A percentile compares a stretch with the other conserved stretches of the same genome.
Evolutionary conservation across 768 basidiomycete genomes (phyloP).

Genomic region (Dictyophora rubrovolvata): DNA sequence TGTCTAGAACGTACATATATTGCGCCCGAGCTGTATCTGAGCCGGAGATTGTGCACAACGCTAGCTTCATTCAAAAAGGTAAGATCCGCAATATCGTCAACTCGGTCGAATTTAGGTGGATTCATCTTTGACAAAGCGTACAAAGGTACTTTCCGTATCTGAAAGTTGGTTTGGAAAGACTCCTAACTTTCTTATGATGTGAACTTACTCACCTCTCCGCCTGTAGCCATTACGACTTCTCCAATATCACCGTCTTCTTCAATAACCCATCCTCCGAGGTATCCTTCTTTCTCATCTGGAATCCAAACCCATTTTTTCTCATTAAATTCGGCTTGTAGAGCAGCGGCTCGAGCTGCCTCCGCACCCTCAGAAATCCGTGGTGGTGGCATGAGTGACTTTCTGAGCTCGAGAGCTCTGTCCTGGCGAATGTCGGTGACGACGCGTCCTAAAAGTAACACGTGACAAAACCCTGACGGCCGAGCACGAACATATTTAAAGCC

Average conservation of each 20-base stretch:
- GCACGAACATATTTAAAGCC: no score
- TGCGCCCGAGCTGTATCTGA: conserved; percentile 82
- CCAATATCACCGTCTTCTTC: conserved; percentile 76
- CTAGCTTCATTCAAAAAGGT: conserved; percentile 98
- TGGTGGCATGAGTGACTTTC: conserved; percentile 22
- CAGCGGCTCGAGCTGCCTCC: conserved; percentile 76
- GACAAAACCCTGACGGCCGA: not conserved
- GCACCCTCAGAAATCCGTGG: conserved; percentile 29
- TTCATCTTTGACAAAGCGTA: conserved; percentile 92
- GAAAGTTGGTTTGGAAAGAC: conserved; percentile 19
- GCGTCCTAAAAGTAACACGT: not conserved
- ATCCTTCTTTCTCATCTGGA: conserved; percentile 85
- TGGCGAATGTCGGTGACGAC: not conserved
- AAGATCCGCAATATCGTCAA: conserved; percentile 95
- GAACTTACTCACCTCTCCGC: conserved; percentile 56
- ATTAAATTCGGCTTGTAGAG: conserved; percentile 90
- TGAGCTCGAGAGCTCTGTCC: not conserved
- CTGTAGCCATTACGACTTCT: conserved; percentile 75
- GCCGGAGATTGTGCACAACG: conserved; percentile 93
- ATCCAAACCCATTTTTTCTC: conserved; percentile 99
- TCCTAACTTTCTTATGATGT: conserved; percentile 3
- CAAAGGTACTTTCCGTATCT: conserved; percentile 64
- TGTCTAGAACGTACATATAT: conserved; percentile 70
- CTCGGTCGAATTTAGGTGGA: conserved; percentile 95
- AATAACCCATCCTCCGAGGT: conserved; percentile 89